These are phyloP conservation scores for Candida fluviatilis DNA, from an alignment of 805 yeast genomes.

Conservation along the genomic window DNA sequence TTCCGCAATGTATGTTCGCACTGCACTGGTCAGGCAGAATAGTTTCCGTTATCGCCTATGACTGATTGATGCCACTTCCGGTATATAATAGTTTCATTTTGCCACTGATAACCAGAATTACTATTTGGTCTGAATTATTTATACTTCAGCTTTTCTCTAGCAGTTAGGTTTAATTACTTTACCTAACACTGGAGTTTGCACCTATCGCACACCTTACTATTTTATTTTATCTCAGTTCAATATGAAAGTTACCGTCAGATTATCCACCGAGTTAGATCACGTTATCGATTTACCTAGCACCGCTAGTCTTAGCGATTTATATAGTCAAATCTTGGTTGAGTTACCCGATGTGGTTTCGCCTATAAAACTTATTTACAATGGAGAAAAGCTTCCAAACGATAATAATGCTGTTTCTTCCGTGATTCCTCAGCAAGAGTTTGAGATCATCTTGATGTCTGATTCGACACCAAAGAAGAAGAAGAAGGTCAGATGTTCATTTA, in stretches of 20 bases:
- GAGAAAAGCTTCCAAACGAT: slow-evolving; percentile 26
- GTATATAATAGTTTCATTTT: background rate
- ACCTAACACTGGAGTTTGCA: too few species aligned
- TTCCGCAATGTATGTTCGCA: too few species aligned
- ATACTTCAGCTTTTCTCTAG: background rate
- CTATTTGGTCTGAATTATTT: background rate
- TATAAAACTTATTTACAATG: slow-evolving; percentile 38
- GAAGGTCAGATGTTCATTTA: slow-evolving; percentile 49
- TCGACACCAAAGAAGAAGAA: slow-evolving; percentile 26
- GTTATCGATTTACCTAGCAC: slow-evolving; percentile 20
- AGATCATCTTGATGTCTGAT: slow-evolving; percentile 13
- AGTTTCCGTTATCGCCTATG: too few species aligned
- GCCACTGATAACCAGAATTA: background rate
- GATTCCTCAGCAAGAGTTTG: slow-evolving; percentile 13
- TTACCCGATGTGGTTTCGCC: background rate
- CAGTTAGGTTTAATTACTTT: too few species aligned
- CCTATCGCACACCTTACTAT: background rate
- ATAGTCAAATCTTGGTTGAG: background rate
- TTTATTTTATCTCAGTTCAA: slow-evolving; percentile 1
- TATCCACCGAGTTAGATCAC: slow-evolving; percentile 41
- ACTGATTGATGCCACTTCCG: background rate
- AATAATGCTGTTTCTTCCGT: slow-evolving; percentile 23
- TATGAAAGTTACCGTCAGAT: slow-evolving; percentile 50
- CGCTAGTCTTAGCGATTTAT: background rate
- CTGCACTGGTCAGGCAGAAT: too few species aligned